Evolutionary conservation across 345 rosid species (phyloP), one percentile per base, ranked within the genome.

Genomic region (Gossypium mustelinum): DNA sequence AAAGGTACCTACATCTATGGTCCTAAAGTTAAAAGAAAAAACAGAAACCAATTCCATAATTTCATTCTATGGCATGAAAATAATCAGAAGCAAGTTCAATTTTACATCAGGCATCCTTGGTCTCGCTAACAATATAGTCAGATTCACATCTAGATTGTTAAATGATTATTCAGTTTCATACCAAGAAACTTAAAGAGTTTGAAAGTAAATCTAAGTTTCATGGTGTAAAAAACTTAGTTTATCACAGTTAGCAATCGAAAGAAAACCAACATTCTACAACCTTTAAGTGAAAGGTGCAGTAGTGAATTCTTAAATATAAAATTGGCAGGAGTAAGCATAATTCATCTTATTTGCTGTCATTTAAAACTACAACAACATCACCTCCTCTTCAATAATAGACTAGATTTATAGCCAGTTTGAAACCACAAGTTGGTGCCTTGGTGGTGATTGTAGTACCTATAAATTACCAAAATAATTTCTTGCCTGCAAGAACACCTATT

Each of bases 401-500:
- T 51, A 64, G 43, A 52, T 54, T 22, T 68, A 44, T 48, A 71
- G 18, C 67, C 71, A 22, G 51, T 44, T 41, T 66, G 54, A 70
- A 75, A 29, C 16, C 73, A 16, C 24, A 50, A 25, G 59, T 56
- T 68, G 27, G 14, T 47, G 78, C 63, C 39, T 34, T 34, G 39
- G 52, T 25, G 12, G 3, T 56, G 2, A n/a, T 56, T 56, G 60
- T 29, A 18, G 2, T 54, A 24, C 27, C 61, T 75, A 25, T 63
- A 63, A 75, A 52, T 55, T 58, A 48, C 59, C 47, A 56, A 54
- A 82, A 47, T 12, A 81, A 39, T 61, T 82, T 87, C 78, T 79
- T 86, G 79, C 79, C 70, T 20, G 74, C 81, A 79, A 87, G 74
- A 69, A 89, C 85, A 41, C 86, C 94, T 17, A 80, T 43, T 39